phyloP scores from a whole-genome alignment of 106 monocot species.

The Alisma plantagoaquatica region DNA sequence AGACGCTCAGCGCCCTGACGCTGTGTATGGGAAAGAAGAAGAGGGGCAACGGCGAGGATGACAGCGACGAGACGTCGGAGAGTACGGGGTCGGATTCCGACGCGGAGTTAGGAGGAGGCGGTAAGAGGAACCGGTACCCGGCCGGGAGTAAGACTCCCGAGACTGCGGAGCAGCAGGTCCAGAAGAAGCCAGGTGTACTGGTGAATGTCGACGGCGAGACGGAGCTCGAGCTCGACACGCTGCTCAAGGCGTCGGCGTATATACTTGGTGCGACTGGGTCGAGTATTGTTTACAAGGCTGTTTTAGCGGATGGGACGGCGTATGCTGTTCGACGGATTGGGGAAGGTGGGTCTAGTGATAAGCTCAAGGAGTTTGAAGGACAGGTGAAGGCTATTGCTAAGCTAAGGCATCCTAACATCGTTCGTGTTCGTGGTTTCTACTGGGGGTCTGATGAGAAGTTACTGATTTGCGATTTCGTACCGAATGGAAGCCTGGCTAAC shows the following conservation, averaged over 20 bases:
- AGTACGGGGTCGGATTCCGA: slow-evolving; percentile 25
- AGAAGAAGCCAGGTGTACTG: slow-evolving; percentile 27
- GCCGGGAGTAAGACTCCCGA: slow-evolving; percentile 2
- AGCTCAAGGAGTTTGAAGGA: slow-evolving; percentile 81
- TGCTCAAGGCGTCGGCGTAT: slow-evolving; percentile 95
- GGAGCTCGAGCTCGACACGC: slow-evolving; percentile 77
- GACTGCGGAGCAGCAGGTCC: not conserved
- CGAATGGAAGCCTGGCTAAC: slow-evolving; percentile 95
- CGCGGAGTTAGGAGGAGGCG: not conserved
- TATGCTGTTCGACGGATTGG: slow-evolving; percentile 84
- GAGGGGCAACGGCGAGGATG: not conserved
- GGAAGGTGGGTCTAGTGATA: slow-evolving; percentile 42
- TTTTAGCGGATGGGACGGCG: slow-evolving; percentile 74
- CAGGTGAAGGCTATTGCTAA: slow-evolving; percentile 72
- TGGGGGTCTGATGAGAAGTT: slow-evolving; percentile 98
- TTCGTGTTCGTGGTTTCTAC: slow-evolving; percentile 78
- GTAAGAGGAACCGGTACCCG: slow-evolving; percentile 14
- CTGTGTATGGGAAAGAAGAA: slow-evolving; percentile 29
- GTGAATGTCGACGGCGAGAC: slow-evolving; percentile 78
- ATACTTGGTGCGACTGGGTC: slow-evolving; percentile 79
- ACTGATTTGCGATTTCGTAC: slow-evolving; percentile 74
- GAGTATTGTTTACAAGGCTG: slow-evolving; percentile 98
- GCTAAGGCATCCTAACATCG: slow-evolving; percentile 70
- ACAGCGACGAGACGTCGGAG: slow-evolving; percentile 43
- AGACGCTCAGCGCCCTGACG: slow-evolving; percentile 4